Evolutionary conservation across 1,284 basidiomycete species (phyloP).

Genomic region (Naganishia sp.): DNA sequence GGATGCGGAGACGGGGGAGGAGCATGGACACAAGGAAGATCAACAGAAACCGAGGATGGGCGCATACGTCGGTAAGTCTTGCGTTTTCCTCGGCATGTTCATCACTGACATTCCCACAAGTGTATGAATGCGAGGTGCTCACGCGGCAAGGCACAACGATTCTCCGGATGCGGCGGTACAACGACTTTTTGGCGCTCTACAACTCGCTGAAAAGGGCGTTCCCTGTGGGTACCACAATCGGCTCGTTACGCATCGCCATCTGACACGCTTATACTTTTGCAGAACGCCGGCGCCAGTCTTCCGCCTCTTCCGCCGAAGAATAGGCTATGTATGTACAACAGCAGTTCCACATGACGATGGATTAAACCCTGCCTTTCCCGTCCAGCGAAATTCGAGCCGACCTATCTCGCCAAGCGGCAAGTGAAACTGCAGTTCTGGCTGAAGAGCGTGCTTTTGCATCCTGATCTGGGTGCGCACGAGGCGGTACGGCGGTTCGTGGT

Average conservation of each 20-base stretch:
- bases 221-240: conserved; percentile 13
- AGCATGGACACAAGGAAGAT: neutral
- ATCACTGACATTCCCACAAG: neutral
- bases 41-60: conserved; percentile 26
- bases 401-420: conserved; percentile 29
- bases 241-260: neutral
- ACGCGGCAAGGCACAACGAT: conserved; percentile 30
- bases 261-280: neutral
- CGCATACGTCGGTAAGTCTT: conserved; percentile 32
- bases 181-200: conserved; percentile 31
- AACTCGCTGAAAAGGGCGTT: conserved; percentile 21
- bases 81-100: neutral
- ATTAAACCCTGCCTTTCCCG: neutral
- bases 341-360: neutral
- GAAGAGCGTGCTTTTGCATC: conserved; percentile 33
- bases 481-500: conserved; percentile 25
- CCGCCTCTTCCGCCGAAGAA: conserved; percentile 34
- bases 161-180: conserved; percentile 30
- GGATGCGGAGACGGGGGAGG: neutral
- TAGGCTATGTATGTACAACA: conserved; percentile 22
- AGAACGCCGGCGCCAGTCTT: conserved; percentile 27
- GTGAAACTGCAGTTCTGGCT: conserved; percentile 33
- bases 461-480: conserved; percentile 21
- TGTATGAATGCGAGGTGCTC: conserved; percentile 34
- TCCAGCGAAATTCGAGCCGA: conserved; percentile 34